Evolutionary conservation across 306 rosid genomes (phyloP), one percentile per base, ranked within the genome.

Genomic region (Rosa rugosa): DNA sequence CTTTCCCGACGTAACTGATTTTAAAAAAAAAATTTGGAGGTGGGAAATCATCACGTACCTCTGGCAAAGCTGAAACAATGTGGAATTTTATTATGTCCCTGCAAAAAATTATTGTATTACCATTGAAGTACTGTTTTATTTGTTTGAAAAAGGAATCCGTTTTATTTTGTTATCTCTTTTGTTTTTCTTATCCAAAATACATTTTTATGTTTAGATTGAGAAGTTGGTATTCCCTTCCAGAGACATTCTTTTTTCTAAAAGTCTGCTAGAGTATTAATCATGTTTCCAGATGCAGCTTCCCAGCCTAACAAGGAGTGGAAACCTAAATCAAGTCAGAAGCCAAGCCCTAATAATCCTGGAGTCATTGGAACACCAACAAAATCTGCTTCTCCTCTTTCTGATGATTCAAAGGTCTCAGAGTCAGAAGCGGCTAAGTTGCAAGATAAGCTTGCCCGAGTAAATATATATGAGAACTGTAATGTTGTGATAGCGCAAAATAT

Each of bases 221-320:
- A 66, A 38, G 27, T 7, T 72, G 80, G 60, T 14, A 65, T 80
- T 79, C 67, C 36, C 25, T 78, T 27, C 69, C 73, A 22, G 59
- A 23, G 84, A 53, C 54, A 25, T 71, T 81, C 42, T 5, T n/a
- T 49, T 47, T 31, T 53, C 17, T 41, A 0, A 20, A 62, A 80
- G 72, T 79, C 59, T 82, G 44, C 75, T 50, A 77, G 75, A 77
- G 54, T 68, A 66, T 79, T 66, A 63, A 78, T 78, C 67, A 74
- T 73, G 77, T 62, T 57, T 86, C 79, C 63, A 83, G 72, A 68
- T 89, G 91, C 94, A 96, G 99, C 84, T 80, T 73, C 92, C 68
- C 99, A 91, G 83, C 92, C 90, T 75, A 93, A 86, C 82, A 95
- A 90, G 83, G 96, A 90, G 86, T 96, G 99, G 99, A 96, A 90